A percentile compares a stretch with the other conserved stretches of the same genome.
phyloP scores from a whole-genome alignment of 169 alveolate genomes.

The Plasmodium chabaudi region DNA sequence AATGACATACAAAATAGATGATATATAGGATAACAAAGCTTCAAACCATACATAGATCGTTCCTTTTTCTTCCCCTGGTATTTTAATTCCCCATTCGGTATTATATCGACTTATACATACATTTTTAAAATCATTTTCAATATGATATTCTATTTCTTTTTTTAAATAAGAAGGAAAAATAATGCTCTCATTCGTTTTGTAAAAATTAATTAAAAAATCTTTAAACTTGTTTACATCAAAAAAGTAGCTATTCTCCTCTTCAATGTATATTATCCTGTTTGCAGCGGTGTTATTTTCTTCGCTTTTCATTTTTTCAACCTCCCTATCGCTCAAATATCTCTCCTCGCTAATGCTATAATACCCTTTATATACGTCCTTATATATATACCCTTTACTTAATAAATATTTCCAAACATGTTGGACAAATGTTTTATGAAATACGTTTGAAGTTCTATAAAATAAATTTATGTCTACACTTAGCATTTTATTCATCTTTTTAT shows the following conservation, averaged over 20 bases:
- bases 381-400: slow-evolving; percentile 74
- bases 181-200: slow-evolving; percentile 49
- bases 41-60: slow-evolving; percentile 94
- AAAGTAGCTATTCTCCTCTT: slow-evolving; percentile 82
- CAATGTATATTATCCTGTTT: slow-evolving; percentile 77
- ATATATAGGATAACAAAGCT: slow-evolving; percentile 90
- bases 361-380: slow-evolving; percentile 83
- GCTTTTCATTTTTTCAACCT: slow-evolving; percentile 10
- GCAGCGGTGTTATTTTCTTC: slow-evolving; percentile 51
- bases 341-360: slow-evolving; percentile 82
- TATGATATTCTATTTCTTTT: slow-evolving; percentile 50
- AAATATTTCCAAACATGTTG: slow-evolving; percentile 63
- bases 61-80: slow-evolving; percentile 79
- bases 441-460: slow-evolving; percentile 86
- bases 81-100: slow-evolving; percentile 82
- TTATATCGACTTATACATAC: slow-evolving; percentile 82
- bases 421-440: slow-evolving; percentile 80
- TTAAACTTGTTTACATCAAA: slow-evolving; percentile 77
- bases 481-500: slow-evolving; percentile 72
- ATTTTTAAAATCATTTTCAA: slow-evolving; percentile 77
- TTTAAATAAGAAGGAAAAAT: slow-evolving; percentile 68
- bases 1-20: slow-evolving; percentile 61
- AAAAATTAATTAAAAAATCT: slow-evolving; percentile 73
- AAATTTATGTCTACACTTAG: slow-evolving; percentile 81
- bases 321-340: slow-evolving; percentile 29